Evolutionary conservation across 2,329 filamentous ascomycete genomes (phyloP).

Genomic region (Paraconiothyrium brasiliense): DNA sequence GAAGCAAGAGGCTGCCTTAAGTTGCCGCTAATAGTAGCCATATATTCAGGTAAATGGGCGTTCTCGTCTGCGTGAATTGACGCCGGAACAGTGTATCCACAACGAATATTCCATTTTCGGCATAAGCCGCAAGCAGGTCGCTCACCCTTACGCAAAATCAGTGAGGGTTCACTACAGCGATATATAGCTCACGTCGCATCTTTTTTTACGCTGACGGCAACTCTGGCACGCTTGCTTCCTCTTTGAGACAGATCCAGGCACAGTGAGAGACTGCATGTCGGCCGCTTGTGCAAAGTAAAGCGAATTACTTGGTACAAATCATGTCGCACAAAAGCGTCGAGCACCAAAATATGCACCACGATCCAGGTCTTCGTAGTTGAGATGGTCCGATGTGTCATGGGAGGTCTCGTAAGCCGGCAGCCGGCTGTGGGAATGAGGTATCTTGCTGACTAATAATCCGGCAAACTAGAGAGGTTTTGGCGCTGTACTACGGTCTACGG

Average conservation of each 20-base stretch:
- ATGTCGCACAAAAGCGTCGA: not conserved
- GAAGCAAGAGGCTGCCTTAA: constrained; percentile 13
- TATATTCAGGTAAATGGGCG: not conserved
- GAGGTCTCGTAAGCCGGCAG: too few relatives aligned
- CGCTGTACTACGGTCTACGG: too few relatives aligned
- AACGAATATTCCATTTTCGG: constrained; percentile 34
- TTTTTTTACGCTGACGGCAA: constrained; percentile 46
- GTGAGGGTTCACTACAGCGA: not conserved
- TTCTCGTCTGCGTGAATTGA: not conserved
- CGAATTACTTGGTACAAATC: not conserved
- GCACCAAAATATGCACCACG: too few relatives aligned
- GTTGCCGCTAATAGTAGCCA: not conserved
- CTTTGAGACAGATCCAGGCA: constrained; percentile 39
- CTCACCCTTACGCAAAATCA: constrained; percentile 28
- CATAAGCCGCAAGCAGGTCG: constrained; percentile 36
- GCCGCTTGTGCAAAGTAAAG: not conserved
- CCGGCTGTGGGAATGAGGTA: too few relatives aligned
- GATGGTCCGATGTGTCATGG: too few relatives aligned
- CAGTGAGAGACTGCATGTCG: constrained; percentile 31
- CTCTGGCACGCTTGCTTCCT: constrained; percentile 45
- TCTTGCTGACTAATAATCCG: too few relatives aligned
- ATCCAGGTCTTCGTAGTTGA: too few relatives aligned
- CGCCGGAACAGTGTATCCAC: constrained; percentile 29
- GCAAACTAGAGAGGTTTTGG: too few relatives aligned
- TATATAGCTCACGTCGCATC: constrained; percentile 37